Evolutionary conservation across 148 eudicot genomes (phyloP).

Genomic region (Rhododendron griersonianum): DNA sequence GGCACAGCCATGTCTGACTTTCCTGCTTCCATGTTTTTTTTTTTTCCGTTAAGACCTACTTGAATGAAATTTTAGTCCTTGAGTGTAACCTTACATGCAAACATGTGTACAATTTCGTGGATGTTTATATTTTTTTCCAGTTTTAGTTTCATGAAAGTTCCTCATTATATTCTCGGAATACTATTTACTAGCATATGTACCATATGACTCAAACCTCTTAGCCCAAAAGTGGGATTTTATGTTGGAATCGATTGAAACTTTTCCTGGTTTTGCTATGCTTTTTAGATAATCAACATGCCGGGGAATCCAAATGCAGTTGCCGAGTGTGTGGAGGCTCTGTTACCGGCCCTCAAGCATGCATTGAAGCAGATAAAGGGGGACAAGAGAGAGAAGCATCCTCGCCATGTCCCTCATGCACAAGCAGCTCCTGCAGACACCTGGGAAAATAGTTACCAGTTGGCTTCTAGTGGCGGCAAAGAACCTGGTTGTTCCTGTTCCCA

Average conservation of each 20-base stretch:
- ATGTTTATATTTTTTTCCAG: background rate
- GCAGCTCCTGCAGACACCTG: conserved; percentile 64
- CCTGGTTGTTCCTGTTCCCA: conserved; percentile 70
- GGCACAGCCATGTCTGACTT: background rate
- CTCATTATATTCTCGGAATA: background rate
- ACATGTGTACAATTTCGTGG: background rate
- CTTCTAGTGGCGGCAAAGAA: conserved; percentile 37
- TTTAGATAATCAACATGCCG: conserved; percentile 96
- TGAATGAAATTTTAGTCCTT: background rate
- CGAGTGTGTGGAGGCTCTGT: conserved; percentile 88
- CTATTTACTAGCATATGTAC: background rate
- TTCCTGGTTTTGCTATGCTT: background rate
- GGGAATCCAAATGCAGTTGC: conserved; percentile 98
- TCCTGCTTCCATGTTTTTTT: background rate
- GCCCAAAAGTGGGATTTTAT: background rate
- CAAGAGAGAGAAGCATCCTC: conserved; percentile 94
- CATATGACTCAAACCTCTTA: background rate
- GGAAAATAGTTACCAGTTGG: conserved; percentile 61
- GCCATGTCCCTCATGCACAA: conserved; percentile 76
- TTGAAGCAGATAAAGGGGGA: conserved; percentile 92
- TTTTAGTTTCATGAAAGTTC: background rate
- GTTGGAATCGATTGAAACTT: background rate
- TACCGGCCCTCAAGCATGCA: conserved; percentile 91
- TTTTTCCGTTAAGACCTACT: background rate
- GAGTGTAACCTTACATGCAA: background rate